Evolutionary conservation across 108 stramenopile species (phyloP).

Genomic region (Skeletonema potamos): DNA sequence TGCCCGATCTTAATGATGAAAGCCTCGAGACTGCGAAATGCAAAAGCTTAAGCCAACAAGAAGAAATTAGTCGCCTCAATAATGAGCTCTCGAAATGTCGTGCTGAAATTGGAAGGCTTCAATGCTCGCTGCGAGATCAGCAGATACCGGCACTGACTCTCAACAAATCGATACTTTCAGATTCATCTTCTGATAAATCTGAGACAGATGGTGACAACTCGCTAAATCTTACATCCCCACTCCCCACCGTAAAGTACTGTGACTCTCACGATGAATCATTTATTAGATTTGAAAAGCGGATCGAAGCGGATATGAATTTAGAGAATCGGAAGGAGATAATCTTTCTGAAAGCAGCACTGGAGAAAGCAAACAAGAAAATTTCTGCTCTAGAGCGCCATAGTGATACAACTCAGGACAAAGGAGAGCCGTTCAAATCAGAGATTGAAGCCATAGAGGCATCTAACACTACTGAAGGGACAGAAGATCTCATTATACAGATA

Average conservation of each 20-base stretch:
- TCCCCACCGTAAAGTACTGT: constrained; percentile 26
- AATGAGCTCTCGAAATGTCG: constrained; percentile 67
- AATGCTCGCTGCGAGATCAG: constrained; percentile 37
- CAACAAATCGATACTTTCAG: constrained; percentile 35
- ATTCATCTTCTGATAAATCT: constrained; percentile 30
- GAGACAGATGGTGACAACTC: constrained; percentile 17
- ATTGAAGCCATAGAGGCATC: constrained; percentile 41
- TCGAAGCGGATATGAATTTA: constrained; percentile 34
- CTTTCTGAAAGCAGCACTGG: constrained; percentile 53
- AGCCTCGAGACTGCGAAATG: constrained; percentile 37
- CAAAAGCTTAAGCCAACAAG: constrained; percentile 38
- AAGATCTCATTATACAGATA: constrained; percentile 34
- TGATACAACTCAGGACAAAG: not conserved
- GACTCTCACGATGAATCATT: constrained; percentile 50
- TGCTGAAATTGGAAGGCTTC: constrained; percentile 79
- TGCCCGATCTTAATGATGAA: not conserved
- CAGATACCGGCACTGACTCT: not conserved
- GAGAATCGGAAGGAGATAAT: constrained; percentile 49
- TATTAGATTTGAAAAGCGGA: constrained; percentile 39
- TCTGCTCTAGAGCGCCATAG: constrained; percentile 25
- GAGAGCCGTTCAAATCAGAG: constrained; percentile 41
- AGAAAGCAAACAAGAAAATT: constrained; percentile 67
- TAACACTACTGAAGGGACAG: constrained; percentile 10
- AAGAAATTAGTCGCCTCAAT: constrained; percentile 53
- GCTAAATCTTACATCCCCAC: constrained; percentile 33